A percentile compares a stretch with the other conserved stretches of the same genome.
These are phyloP conservation scores for Fragaria iinumae DNA, from an alignment of 306 rosid species.

Conservation along the genomic window DNA sequence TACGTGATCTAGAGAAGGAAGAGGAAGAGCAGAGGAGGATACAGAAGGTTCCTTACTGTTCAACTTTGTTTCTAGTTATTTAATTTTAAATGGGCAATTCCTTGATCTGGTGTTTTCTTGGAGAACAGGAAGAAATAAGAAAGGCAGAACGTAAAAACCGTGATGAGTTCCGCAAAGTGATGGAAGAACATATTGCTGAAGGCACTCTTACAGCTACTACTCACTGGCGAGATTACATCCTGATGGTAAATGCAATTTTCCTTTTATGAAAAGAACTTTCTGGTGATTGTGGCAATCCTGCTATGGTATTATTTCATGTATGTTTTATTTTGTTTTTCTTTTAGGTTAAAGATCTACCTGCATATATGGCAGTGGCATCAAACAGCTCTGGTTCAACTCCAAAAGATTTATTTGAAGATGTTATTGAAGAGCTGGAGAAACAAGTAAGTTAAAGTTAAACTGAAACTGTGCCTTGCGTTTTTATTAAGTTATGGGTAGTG, in stretches of 20 bases:
- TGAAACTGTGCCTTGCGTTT: slow-evolving; percentile 17
- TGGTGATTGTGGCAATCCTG: background rate
- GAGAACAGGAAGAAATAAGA: slow-evolving; percentile 79
- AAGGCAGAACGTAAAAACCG: slow-evolving; percentile 87
- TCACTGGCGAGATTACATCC: slow-evolving; percentile 86
- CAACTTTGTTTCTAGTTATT: slow-evolving; percentile 23
- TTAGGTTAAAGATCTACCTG: slow-evolving; percentile 76
- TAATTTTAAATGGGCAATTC: background rate
- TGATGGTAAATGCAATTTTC: slow-evolving; percentile 44
- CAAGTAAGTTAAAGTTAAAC: slow-evolving; percentile 44
- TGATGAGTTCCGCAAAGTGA: slow-evolving; percentile 85
- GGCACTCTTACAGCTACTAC: slow-evolving; percentile 74
- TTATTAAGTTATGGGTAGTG: slow-evolving; percentile 20
- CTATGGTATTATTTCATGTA: background rate
- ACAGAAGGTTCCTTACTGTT: slow-evolving; percentile 59
- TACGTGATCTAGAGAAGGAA: slow-evolving; percentile 78
- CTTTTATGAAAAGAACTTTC: background rate
- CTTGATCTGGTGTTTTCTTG: slow-evolving; percentile 36
- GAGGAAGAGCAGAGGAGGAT: slow-evolving; percentile 92
- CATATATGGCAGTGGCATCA: slow-evolving; percentile 72
- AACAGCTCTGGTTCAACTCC: slow-evolving; percentile 89
- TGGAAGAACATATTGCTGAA: slow-evolving; percentile 76
- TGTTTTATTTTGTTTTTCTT: slow-evolving; percentile 14
- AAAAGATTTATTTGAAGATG: slow-evolving; percentile 85
- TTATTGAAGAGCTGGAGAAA: slow-evolving; percentile 79